Evolutionary conservation across 371 early-diverging fungal species (phyloP).

Genomic region (Apophysomyces sp.): DNA sequence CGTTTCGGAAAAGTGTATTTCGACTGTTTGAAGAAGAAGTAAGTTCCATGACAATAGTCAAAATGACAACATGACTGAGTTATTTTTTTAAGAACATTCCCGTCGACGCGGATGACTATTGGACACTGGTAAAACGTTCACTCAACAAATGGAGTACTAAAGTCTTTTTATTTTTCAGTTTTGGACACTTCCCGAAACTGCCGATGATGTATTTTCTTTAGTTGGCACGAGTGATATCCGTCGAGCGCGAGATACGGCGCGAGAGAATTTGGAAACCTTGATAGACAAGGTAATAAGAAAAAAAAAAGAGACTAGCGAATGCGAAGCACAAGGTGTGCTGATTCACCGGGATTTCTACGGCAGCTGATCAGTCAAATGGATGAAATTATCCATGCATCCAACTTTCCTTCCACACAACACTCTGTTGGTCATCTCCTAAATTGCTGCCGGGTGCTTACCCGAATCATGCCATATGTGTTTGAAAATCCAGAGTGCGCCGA

Average conservation of each 20-base stretch:
- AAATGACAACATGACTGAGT: background rate
- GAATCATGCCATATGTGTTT: conserved; percentile 81
- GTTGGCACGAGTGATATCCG: conserved; percentile 83
- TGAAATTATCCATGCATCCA: conserved; percentile 47
- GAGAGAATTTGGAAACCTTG: conserved; percentile 74
- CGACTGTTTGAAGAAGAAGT: conserved; percentile 79
- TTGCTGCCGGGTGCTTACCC: conserved; percentile 79
- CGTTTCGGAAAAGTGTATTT: conserved; percentile 86
- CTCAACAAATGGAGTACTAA: background rate
- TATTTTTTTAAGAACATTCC: conserved; percentile 56
- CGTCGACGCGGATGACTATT: conserved; percentile 65
- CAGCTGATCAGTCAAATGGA: conserved; percentile 60
- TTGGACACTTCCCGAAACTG: conserved; percentile 77
- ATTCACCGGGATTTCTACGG: no score
- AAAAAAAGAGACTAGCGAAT: background rate
- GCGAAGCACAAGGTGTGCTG: no score
- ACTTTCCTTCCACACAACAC: conserved; percentile 50
- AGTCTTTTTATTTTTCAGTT: conserved; percentile 42
- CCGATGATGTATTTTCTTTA: conserved; percentile 86
- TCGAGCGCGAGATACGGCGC: conserved; percentile 68
- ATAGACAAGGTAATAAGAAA: conserved; percentile 56
- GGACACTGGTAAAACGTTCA: conserved; percentile 42
- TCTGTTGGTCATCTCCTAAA: conserved; percentile 70
- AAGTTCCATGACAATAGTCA: conserved; percentile 16
- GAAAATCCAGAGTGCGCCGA: conserved; percentile 57